Base-by-base conservation (phyloP, 495 filamentous ascomycete genomes). In the Aspergillus hancockii region DNA sequence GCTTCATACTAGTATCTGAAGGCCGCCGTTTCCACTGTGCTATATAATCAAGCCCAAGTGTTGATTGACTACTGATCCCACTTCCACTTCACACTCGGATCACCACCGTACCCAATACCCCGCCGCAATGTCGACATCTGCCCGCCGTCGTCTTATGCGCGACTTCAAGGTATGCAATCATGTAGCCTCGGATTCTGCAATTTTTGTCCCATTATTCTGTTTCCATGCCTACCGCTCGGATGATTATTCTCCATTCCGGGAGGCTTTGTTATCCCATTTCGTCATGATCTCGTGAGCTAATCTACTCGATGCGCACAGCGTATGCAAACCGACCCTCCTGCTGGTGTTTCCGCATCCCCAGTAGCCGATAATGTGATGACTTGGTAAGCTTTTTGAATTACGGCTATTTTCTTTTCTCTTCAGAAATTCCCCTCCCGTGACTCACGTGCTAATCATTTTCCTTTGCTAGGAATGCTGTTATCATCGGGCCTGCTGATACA, bases 321-420 rank as follows among this genome's bases (percentile, higher is more conserved):
- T 72, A 98, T 98, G 95, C 94, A 98, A 81, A 97, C 93, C 58
- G 94, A 98, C 70, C 94, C 94, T 67, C 94, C 94, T 8, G 95
- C 93, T 60, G 94, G 94, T 58, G 94, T 98, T 45, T 97, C 93
- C 57, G 94, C 94, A 36, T 97, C 94, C 36, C 94, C 94, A 0
- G 90, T 98, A 21, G 90, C 93, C 45, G 94, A 98, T 71, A 98
- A 98, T 81, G 94, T 98, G 45, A 98, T 98, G 94, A 97, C 92
- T 52, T 98, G 94, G 94, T 98, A 84, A 63, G 80, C 62, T 61
- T 30, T 46, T 22, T 30, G 1, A 9, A 21, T 34, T 23, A 28
- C 7, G 25, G 8, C 55, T 57, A 23, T 43, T 49, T 51, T 12
- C 9, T 4, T 3, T 19, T 13, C n/a, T n/a, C n/a, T n/a, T n/a